phyloP scores from a whole-genome alignment of 495 filamentous ascomycete genomes.

The Trichocladium antarcticum region DNA sequence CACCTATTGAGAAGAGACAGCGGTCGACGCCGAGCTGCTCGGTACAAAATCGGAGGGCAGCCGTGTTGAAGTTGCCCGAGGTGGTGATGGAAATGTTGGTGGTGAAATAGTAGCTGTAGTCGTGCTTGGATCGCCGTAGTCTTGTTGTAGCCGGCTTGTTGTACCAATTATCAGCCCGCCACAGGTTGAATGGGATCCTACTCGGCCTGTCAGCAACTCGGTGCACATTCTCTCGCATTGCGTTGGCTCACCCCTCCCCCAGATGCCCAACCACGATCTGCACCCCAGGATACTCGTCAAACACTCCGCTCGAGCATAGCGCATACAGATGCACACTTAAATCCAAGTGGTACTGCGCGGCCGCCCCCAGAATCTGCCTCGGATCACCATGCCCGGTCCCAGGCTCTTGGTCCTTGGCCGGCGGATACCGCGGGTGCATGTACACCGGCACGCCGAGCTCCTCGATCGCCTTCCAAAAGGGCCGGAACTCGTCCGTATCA shows the following conservation, averaged over 20 bases:
- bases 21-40: constrained; percentile 27
- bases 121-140: constrained; percentile 44
- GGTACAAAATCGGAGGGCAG: constrained; percentile 42
- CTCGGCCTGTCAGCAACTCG: background rate
- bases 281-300: constrained; percentile 44
- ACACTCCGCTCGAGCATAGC: constrained; percentile 31
- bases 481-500: constrained; percentile 43
- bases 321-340: constrained; percentile 31
- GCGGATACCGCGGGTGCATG: constrained; percentile 44
- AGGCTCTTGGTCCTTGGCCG: constrained; percentile 17
- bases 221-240: background rate
- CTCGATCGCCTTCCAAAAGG: constrained; percentile 46
- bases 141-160: constrained; percentile 41
- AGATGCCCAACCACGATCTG: constrained; percentile 53
- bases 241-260: constrained; percentile 40
- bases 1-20: constrained; percentile 32
- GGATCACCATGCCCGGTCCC: constrained; percentile 19
- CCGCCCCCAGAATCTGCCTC: constrained; percentile 26
- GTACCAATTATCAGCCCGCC: constrained; percentile 52
- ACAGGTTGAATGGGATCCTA: constrained; percentile 54
- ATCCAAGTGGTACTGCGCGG: constrained; percentile 30
- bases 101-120: constrained; percentile 50
- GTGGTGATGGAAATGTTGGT: constrained; percentile 55
- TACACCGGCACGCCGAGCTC: constrained; percentile 56
- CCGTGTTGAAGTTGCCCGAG: constrained; percentile 48